Evolutionary conservation across 495 filamentous ascomycete species (phyloP), one percentile per base, ranked within the genome.

Genomic region (Clohesyomyces aquaticus): DNA sequence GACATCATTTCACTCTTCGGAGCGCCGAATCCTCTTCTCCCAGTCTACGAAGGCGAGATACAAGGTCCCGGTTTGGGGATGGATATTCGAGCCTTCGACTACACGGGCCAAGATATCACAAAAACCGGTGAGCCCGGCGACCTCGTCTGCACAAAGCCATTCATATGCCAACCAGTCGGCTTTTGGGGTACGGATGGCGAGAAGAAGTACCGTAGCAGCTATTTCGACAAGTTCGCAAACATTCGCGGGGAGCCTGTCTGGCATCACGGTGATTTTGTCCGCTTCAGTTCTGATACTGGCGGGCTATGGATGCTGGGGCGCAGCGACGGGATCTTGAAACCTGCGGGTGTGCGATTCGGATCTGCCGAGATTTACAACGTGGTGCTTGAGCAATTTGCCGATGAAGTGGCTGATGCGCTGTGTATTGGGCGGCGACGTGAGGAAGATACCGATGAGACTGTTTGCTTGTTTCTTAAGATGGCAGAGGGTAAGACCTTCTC

Each of bases 1-100:
- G 92, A 96, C 74, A 97, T 98, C 68, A 87, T 97, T 62, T 96
- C 92, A 0, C 81, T 96, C 35, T 98, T 97, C 73, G 92, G 91
- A 60, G 88, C 88, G 0, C 88, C 91, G 0, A 92, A 87, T 53
- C 91, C 91, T 0, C 83, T 97, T 2, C 78, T 89, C n/a, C 91
- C 94, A 0, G 93, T 98, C 25, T 83, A 89, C 71, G 80, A 81
- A 23, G 93, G 94, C 35, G 91, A 98, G 69, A 91, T 98, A 51
- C 94, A 98, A 78, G 91, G 87, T 56, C 84, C 87, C 16, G 91
- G 90, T 18, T 84, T 98, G 1, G 94, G 91, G 16, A 97, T 98
- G 94, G 90, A 89, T 10, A 87, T 97, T 26, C 79, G 80, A 53
- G 88, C 88, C 0, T 91, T 86, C 73, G 88, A 93, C 70, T 85